These are phyloP conservation scores for Curvularia sp. DNA, from an alignment of 2,329 filamentous ascomycete species.

Conservation along the genomic window DNA sequence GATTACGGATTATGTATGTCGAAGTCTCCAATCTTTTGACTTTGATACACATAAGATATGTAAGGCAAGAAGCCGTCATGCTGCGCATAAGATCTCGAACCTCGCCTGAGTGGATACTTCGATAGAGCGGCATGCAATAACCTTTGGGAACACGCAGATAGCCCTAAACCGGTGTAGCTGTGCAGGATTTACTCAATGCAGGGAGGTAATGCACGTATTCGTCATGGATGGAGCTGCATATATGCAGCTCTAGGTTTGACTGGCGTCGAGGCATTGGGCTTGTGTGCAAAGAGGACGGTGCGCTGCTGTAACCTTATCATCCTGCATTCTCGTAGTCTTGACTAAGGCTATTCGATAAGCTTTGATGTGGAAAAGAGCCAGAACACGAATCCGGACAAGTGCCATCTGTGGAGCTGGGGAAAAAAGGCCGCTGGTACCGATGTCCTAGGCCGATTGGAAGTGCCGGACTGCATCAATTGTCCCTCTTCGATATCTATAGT, in stretches of 20 bases:
- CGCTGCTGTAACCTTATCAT: constrained; percentile 45
- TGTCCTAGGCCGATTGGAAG: constrained; percentile 7
- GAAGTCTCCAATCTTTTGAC: not conserved
- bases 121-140: constrained; percentile 37
- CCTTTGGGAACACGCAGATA: constrained; percentile 29
- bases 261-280: constrained; percentile 25
- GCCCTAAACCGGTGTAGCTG: constrained; percentile 33
- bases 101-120: constrained; percentile 17
- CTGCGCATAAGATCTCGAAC: constrained; percentile 16
- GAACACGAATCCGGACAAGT: constrained; percentile 22
- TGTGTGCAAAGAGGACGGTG: constrained; percentile 26
- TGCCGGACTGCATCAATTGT: constrained; percentile 5
- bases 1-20: constrained; percentile 4
- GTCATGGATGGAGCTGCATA: constrained; percentile 28
- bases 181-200: constrained; percentile 17
- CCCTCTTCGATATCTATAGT: not conserved
- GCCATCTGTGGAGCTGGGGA: constrained; percentile 18
- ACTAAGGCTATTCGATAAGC: constrained; percentile 49
- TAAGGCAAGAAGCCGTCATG: constrained; percentile 21
- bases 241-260: constrained; percentile 29
- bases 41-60: constrained; percentile 1
- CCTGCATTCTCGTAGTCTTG: constrained; percentile 35
- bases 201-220: constrained; percentile 21
- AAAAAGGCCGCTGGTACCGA: constrained; percentile 15
- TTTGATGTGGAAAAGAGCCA: constrained; percentile 30